phyloP scores from a whole-genome alignment of 805 yeast species.

The Yarrowia porcina region DNA sequence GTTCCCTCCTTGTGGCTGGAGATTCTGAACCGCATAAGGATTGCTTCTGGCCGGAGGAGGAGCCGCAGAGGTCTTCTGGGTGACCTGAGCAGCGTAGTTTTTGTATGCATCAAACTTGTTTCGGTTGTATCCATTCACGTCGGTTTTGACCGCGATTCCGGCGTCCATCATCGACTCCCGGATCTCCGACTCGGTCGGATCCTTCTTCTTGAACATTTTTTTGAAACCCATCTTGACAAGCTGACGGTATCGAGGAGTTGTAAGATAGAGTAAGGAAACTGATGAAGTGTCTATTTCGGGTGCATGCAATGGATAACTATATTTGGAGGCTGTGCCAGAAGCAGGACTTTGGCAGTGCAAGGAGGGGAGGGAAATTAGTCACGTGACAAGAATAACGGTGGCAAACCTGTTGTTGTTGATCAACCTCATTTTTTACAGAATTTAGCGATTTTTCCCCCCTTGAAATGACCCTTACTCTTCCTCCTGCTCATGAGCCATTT shows the following conservation, averaged over 20 bases:
- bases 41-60: neutral
- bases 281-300: conserved; percentile 5
- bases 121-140: conserved; percentile 4
- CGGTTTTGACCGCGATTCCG: conserved; percentile 2
- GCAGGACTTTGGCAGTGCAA: no score
- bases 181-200: conserved; percentile 22
- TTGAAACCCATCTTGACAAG: conserved; percentile 4
- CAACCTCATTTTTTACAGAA: neutral
- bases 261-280: no score
- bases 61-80: neutral
- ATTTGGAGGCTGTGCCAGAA: neutral
- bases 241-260: neutral
- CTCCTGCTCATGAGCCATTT: no score
- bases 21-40: conserved; percentile 13
- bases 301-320: neutral
- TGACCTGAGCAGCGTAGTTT: conserved; percentile 22
- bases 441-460: no score
- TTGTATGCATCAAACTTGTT: conserved; percentile 26
- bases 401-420: no score
- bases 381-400: no score
- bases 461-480: no score
- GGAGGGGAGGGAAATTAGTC: no score
- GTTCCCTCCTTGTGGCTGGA: neutral
- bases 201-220: conserved; percentile 21
- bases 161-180: conserved; percentile 5